Evolutionary conservation across 73 alveolate species (phyloP), one percentile per base, ranked within the genome.

Genomic region (Paramecium pentaurelia): DNA sequence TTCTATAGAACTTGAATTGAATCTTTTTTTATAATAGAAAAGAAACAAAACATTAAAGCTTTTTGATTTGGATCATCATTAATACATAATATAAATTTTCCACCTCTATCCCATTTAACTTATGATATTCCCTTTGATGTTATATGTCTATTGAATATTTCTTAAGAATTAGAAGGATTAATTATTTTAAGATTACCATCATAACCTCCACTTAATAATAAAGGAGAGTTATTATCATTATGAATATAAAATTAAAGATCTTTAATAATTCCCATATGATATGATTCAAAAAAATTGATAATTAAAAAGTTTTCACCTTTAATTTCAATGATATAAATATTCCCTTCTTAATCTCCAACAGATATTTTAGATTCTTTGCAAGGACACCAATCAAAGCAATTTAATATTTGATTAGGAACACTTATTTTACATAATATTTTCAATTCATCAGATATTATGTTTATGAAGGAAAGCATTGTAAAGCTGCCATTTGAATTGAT

Each of bases 21-120:
- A 49, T 80, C 75, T 30, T 45, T 45, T 25, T 80, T 80, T n/a
- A 42, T 44, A 3, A 27, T 44, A 16, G 91, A 80, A 80, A 80
- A 80, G 75, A 80, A 80, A 6, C 75, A 25, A 12, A 80, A 25
- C 58, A 80, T 25, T 47, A 32, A 11, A 32, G 91, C 91, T 32
- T 64, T 40, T 32, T 80, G 8, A 25, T 80, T 25, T 45, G 58
- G 58, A 32, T 80, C 91, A 45, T 80, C 91, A 14, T 80, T 80
- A 7, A 80, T 20, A 25, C 36, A 60, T 27, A 80, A 22, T 4
- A 80, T 44, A 12, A 32, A 80, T 27, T 80, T 80, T 6, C 91
- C 91, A 45, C 91, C 91, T 14, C 10, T 47, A 80, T 80, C 91
- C 91, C 91, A 80, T 80, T 80, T 80, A 1, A 80, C 73, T 80